Evolutionary conservation across 805 yeast genomes (phyloP).

Genomic region (Cyberlindnera mrakii): DNA sequence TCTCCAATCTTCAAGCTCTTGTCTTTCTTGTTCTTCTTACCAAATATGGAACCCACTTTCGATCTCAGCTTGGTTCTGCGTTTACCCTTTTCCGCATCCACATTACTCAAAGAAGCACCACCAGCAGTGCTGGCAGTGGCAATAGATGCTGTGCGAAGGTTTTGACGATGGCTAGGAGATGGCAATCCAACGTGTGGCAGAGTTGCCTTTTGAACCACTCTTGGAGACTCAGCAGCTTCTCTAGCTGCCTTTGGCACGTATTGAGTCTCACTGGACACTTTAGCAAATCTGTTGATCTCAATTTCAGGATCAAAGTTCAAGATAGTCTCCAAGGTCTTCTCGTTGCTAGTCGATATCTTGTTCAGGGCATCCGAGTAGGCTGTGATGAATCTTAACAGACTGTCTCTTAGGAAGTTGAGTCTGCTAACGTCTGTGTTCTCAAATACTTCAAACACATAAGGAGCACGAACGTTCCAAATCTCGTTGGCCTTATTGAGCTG

Average conservation of each 20-base stretch:
- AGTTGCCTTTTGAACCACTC: conserved; percentile 2
- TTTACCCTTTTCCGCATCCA: conserved; percentile 20
- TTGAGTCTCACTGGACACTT: conserved; percentile 26
- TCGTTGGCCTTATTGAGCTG: conserved; percentile 40
- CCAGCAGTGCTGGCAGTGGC: conserved; percentile 12
- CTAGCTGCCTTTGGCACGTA: conserved; percentile 23
- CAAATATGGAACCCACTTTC: conserved; percentile 70
- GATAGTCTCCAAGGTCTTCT: conserved; percentile 58
- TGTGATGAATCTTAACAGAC: conserved; percentile 60
- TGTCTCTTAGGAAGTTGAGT: conserved; percentile 55
- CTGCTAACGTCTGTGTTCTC: conserved; percentile 66
- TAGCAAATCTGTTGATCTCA: conserved; percentile 54
- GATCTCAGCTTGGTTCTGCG: conserved; percentile 46
- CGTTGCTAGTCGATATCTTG: conserved; percentile 43
- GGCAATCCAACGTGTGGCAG: conserved; percentile 1
- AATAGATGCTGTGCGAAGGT: conserved; percentile 13
- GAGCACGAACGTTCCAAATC: conserved; percentile 76
- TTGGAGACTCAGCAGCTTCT: conserved; percentile 24
- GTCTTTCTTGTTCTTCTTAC: conserved; percentile 48
- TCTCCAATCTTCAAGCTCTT: conserved; percentile 16
- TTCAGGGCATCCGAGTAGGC: conserved; percentile 49
- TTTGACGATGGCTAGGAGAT: not conserved
- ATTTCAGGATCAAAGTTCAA: conserved; percentile 56
- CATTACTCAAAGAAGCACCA: conserved; percentile 8
- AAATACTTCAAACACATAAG: conserved; percentile 67